Evolutionary conservation across 2,329 filamentous ascomycete genomes (phyloP).

Genomic region (Penicillium sp.): DNA sequence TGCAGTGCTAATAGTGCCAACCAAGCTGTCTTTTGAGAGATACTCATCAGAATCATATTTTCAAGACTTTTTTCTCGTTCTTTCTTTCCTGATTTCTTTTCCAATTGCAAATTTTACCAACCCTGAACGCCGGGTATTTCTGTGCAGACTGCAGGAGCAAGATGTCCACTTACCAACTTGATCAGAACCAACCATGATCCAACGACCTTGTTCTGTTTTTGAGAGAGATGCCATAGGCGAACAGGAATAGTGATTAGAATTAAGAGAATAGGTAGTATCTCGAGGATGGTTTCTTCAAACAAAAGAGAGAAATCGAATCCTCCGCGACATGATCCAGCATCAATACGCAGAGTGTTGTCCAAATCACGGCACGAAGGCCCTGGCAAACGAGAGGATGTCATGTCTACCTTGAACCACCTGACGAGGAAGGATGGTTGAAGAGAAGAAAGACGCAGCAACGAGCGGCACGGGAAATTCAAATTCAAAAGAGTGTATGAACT

Average conservation of each 20-base stretch:
- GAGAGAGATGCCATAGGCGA: conserved; percentile 38
- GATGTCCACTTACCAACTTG: conserved; percentile 37
- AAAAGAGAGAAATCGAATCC: conserved; percentile 48
- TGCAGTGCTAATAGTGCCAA: conserved; percentile 37
- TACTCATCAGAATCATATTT: conserved; percentile 4
- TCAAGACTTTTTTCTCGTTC: too few relatives aligned
- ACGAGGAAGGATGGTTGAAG: conserved; percentile 16
- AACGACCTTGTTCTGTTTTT: conserved; percentile 37
- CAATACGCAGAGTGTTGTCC: conserved; percentile 38
- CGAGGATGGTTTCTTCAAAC: conserved; percentile 47
- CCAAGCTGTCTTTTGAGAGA: conserved; percentile 30
- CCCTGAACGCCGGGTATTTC: not conserved
- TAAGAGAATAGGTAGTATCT: conserved; percentile 38
- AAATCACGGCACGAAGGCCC: conserved; percentile 31
- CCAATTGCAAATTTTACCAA: not conserved
- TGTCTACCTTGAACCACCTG: conserved; percentile 24
- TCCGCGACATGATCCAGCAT: conserved; percentile 37
- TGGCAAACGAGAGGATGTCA: conserved; percentile 28
- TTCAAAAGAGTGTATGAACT: conserved; percentile 10
- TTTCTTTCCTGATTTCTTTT: not conserved
- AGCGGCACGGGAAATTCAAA: conserved; percentile 12
- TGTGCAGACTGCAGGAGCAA: not conserved
- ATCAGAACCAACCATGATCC: conserved; percentile 30
- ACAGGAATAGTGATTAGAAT: conserved; percentile 36
- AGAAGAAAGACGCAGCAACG: conserved; percentile 11